Evolutionary conservation across 1,139 yeast genomes (phyloP).

Genomic region (Kodamaea plutei): DNA sequence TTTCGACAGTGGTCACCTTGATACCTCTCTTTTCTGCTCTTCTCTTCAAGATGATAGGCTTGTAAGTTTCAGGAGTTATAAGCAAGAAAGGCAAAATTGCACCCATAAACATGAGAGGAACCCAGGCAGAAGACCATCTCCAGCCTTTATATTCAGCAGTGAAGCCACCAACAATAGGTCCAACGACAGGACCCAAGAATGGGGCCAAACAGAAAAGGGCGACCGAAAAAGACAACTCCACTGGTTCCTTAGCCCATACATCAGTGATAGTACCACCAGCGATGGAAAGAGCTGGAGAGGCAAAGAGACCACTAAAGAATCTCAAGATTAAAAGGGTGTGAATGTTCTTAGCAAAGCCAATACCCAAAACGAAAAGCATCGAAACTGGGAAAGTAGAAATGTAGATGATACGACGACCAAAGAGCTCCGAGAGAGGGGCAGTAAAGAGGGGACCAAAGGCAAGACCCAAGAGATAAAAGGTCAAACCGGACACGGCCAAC

Average conservation of each 20-base stretch:
- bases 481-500: slow-evolving; percentile 60
- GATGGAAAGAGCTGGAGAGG: slow-evolving; percentile 81
- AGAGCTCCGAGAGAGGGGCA: slow-evolving; percentile 75
- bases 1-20: slow-evolving; percentile 33
- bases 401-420: slow-evolving; percentile 67
- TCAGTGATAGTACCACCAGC: slow-evolving; percentile 88
- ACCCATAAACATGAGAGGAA: slow-evolving; percentile 69
- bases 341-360: slow-evolving; percentile 59
- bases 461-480: slow-evolving; percentile 67
- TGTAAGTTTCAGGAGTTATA: slow-evolving; percentile 67
- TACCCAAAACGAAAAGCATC: slow-evolving; percentile 74
- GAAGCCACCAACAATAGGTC: slow-evolving; percentile 80
- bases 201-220: slow-evolving; percentile 68
- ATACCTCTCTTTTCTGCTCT: slow-evolving; percentile 61
- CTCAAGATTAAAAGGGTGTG: slow-evolving; percentile 61
- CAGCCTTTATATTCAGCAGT: slow-evolving; percentile 66
- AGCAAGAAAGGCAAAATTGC: slow-evolving; percentile 54
- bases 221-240: slow-evolving; percentile 64
- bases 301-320: slow-evolving; percentile 74
- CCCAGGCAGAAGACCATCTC: slow-evolving; percentile 76
- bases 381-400: slow-evolving; percentile 57
- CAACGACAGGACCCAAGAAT: slow-evolving; percentile 76
- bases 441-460: slow-evolving; percentile 70
- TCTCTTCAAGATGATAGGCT: slow-evolving; percentile 50
- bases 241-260: slow-evolving; percentile 53